Base-by-base conservation (phyloP, 805 yeast species). In the Suhomyces xylopsoci region DNA sequence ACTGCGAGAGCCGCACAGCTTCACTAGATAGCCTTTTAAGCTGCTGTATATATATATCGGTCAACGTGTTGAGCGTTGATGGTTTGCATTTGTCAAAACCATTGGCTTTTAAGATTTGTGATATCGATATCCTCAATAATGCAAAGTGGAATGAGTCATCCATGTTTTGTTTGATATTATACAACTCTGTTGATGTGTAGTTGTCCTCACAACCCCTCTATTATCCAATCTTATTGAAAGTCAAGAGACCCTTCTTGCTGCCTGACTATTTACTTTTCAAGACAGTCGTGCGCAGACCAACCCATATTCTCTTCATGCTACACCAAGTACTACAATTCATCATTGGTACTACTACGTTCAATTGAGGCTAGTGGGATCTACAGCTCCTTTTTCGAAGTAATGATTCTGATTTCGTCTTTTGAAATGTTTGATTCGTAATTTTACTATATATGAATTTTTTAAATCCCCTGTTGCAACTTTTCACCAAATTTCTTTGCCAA, bases 11-110 rank as follows among this genome's bases (percentile, higher is more conserved):
- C 49, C 73, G 72, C 30, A 67, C 62, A 0, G 90, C 73, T 48
- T 82, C 82, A 10, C 69, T 58, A 1, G 84, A 67, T 19, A 93
- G 62, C 15, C 84, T 69, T 47, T 73, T 72, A 44, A 93, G 67
- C 63, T 84, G 86, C 52, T 87, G 79, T 15, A 88, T 71, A 63
- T 87, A 83, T 1, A 93, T 62, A 62, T 91, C 97, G 0, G 96
- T 85, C n/a, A 91, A 59, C 2, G 84, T 78, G 62, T 90, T 92
- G 8, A 93, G 74, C 1, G 87, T 81, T 7, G 82, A 75, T 7
- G 93, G 88, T 49, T 84, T 77, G 57, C 92, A 84, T 60, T 84
- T 79, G 55, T 90, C 97, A 62, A 91, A 90, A 0, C 99, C 99
- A 28, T 84, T 81, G 0, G 94, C 83, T 55, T 90, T 83, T 49